Evolutionary conservation across 345 rosid species (phyloP).

Genomic region (Moringa oleifera): DNA sequence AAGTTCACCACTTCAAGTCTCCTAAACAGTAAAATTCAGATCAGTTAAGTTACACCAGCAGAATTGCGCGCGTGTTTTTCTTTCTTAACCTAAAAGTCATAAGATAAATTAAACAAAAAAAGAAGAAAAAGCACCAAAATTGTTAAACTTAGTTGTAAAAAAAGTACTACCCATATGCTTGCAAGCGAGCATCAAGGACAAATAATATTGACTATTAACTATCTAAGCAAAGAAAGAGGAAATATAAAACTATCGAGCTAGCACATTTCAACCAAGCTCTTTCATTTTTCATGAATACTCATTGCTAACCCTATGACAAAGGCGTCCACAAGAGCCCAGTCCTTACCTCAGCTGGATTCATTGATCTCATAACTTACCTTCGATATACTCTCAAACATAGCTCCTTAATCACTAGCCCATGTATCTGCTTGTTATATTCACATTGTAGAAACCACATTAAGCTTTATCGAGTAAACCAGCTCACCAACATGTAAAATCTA

Average conservation of each 20-base stretch:
- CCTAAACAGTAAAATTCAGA: constrained; percentile 77
- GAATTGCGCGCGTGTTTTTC: constrained; percentile 71
- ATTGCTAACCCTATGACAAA: constrained; percentile 87
- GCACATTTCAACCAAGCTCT: constrained; percentile 38
- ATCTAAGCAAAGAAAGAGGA: neutral
- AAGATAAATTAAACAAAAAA: neutral
- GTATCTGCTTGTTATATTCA: constrained; percentile 67
- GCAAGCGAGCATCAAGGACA: constrained; percentile 10
- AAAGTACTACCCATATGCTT: constrained; percentile 8
- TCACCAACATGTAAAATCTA: constrained; percentile 3
- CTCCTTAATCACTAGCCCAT: constrained; percentile 69
- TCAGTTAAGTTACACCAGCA: constrained; percentile 92
- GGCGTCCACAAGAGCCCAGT: constrained; percentile 93
- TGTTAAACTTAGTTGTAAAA: too few relatives aligned
- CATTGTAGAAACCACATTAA: constrained; percentile 2
- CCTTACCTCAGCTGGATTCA: constrained; percentile 90
- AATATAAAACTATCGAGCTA: neutral
- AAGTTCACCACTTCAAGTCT: constrained; percentile 95
- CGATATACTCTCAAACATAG: constrained; percentile 79
- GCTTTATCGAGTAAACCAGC: neutral
- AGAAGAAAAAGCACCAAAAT: too few relatives aligned
- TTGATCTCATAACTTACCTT: constrained; percentile 79
- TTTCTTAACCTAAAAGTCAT: constrained; percentile 65
- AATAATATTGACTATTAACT: neutral
- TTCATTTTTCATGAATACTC: constrained; percentile 89